A percentile compares a stretch with the other conserved stretches of the same genome.
Conservation (phyloP, 257 asterid genomes). For the Dorcoceras hygrometricum region DNA sequence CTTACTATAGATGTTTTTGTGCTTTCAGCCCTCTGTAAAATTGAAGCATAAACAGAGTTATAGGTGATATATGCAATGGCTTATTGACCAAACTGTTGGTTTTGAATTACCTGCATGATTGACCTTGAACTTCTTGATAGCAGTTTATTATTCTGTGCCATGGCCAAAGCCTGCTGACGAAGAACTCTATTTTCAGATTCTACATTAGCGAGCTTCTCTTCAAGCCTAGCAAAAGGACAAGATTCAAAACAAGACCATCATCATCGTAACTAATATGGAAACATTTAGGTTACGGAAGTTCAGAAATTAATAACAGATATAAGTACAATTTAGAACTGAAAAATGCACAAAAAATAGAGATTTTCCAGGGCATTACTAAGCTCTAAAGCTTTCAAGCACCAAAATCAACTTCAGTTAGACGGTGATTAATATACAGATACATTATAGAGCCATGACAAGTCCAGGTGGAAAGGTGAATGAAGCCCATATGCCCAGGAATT, state of each 20-base stretch:
- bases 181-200: slow-evolving; percentile 96
- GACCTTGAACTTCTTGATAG: slow-evolving; percentile 79
- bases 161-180: slow-evolving; percentile 95
- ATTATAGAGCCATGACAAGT: neutral
- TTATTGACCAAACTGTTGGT: slow-evolving; percentile 21
- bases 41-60: slow-evolving; percentile 32
- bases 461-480: neutral
- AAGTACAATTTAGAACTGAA: neutral
- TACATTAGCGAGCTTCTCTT: slow-evolving; percentile 83
- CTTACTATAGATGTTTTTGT: slow-evolving; percentile 57
- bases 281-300: neutral
- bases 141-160: slow-evolving; percentile 84
- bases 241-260: slow-evolving; percentile 21
- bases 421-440: neutral
- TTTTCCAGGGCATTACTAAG: slow-evolving; percentile 1
- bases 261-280: slow-evolving; percentile 12
- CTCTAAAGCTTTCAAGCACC: neutral
- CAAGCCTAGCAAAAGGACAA: slow-evolving; percentile 59
- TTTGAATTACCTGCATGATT: slow-evolving; percentile 64
- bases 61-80: slow-evolving; percentile 21
- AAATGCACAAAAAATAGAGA: neutral
- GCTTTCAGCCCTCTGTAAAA: slow-evolving; percentile 77
- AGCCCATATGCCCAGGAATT: neutral
- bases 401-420: neutral
- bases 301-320: neutral